Conservation (phyloP, 179 eudicot species). For the Beta lomatogona region DNA sequence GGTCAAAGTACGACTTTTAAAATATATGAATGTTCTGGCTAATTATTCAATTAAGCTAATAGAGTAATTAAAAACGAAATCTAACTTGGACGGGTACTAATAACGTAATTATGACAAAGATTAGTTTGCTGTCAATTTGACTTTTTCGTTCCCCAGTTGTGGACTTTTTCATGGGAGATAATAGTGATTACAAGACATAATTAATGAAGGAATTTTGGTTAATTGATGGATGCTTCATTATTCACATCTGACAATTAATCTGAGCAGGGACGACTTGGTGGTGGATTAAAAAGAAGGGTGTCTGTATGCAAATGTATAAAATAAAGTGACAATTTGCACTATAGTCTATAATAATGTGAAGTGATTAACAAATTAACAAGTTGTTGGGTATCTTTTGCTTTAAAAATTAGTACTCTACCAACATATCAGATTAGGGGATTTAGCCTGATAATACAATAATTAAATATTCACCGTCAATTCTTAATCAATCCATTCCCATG, state of each 20-base stretch:
- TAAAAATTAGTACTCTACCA: background rate
- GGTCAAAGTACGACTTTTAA: background rate
- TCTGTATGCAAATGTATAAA: background rate
- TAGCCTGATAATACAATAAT: background rate
- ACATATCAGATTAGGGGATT: background rate
- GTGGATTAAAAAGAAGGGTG: background rate
- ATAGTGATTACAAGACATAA: background rate
- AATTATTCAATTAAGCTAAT: background rate
- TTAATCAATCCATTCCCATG: background rate
- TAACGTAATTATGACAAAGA: background rate
- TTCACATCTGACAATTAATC: background rate
- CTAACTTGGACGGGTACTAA: background rate
- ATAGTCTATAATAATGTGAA: background rate
- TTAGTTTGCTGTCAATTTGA: slow-evolving; percentile 9
- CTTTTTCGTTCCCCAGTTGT: background rate
- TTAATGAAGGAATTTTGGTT: background rate
- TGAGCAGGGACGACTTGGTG: background rate
- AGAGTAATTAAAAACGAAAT: background rate
- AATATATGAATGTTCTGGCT: background rate
- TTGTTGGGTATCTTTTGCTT: background rate
- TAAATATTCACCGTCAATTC: background rate
- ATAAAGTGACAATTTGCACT: background rate
- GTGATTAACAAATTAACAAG: background rate
- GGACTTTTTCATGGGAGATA: slow-evolving; percentile 15
- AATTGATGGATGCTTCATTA: slow-evolving; percentile 2